Percentiles rank a stretch among this genome's conserved stretches.
phyloP scores from a whole-genome alignment of 176 grass and related monocot species.

The Tillandsia fasciculata region DNA sequence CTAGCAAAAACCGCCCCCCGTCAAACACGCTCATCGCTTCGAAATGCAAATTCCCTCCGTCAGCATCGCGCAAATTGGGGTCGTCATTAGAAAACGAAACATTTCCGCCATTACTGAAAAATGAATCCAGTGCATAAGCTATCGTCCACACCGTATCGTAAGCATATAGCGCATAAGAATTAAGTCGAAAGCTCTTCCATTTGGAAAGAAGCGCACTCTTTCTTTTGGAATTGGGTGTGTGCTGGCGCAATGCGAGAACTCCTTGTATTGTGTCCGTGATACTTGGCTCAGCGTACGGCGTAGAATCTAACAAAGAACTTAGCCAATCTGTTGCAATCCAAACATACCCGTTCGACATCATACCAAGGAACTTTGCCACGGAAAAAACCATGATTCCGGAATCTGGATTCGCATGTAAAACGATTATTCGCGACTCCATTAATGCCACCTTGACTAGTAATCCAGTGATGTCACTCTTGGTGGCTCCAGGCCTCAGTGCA shows the following conservation, averaged over 20 bases:
- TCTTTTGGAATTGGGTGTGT: slow-evolving; percentile 45
- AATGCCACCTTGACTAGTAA: slow-evolving; percentile 53
- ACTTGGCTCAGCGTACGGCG: slow-evolving; percentile 6
- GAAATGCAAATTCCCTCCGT: slow-evolving; percentile 38
- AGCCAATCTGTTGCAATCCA: slow-evolving; percentile 98
- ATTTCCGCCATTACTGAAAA: slow-evolving; percentile 50
- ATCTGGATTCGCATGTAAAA: slow-evolving; percentile 62
- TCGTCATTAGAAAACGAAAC: slow-evolving; percentile 66
- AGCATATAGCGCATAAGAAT: slow-evolving; percentile 64
- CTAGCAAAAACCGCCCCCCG: slow-evolving; percentile 38
- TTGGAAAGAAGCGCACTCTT: slow-evolving; percentile 47
- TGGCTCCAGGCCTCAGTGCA: slow-evolving; percentile 54
- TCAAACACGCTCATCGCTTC: slow-evolving; percentile 61
- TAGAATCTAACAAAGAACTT: slow-evolving; percentile 46
- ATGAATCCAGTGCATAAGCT: slow-evolving; percentile 73
- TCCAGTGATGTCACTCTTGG: slow-evolving; percentile 43
- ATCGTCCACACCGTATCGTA: slow-evolving; percentile 79
- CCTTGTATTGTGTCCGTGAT: slow-evolving; percentile 56
- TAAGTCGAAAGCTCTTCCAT: slow-evolving; percentile 39
- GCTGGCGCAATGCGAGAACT: slow-evolving; percentile 60
- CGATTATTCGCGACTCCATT: slow-evolving; percentile 56
- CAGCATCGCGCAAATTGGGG: slow-evolving; percentile 33
- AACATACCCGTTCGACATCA: slow-evolving; percentile 73
- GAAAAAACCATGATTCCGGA: slow-evolving; percentile 44
- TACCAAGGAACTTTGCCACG: slow-evolving; percentile 52